A percentile compares a stretch with the other conserved stretches of the same genome.
Conservation (phyloP, 1,284 basidiomycete species). For the Tremellales sp. region DNA sequence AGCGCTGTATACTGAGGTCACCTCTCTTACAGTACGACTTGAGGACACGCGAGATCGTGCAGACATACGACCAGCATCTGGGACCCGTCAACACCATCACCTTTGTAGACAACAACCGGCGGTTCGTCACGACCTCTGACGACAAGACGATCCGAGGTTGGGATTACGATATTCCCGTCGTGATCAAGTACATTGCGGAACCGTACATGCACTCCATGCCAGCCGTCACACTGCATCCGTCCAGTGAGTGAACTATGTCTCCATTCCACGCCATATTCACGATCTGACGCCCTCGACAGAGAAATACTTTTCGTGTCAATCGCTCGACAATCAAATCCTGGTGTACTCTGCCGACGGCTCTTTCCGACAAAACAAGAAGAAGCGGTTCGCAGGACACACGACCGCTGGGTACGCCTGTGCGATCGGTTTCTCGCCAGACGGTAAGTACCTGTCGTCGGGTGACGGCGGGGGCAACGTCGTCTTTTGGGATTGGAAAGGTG, state of each 20-base stretch:
- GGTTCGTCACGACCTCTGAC: conserved; percentile 97
- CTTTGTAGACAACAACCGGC: conserved; percentile 90
- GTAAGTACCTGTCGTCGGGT: conserved; percentile 90
- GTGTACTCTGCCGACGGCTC: conserved; percentile 89
- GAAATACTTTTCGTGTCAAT: conserved; percentile 96
- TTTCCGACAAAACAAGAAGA: conserved; percentile 97
- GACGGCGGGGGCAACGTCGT: conserved; percentile 92
- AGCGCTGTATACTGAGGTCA: not conserved
- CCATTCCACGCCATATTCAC: conserved; percentile 9
- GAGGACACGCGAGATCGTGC: conserved; percentile 84
- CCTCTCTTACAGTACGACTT: conserved; percentile 93
- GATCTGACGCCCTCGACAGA: conserved; percentile 52
- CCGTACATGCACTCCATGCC: conserved; percentile 99
- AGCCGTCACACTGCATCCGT: conserved; percentile 89
- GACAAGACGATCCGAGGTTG: conserved; percentile 99
- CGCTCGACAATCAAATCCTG: conserved; percentile 95
- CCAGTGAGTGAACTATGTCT: conserved; percentile 59
- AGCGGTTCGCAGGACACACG: conserved; percentile 94
- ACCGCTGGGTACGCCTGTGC: conserved; percentile 96
- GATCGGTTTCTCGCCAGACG: conserved; percentile 95
- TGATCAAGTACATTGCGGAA: conserved; percentile 99
- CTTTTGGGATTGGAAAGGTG: conserved; percentile 99
- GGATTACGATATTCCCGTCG: conserved; percentile 97
- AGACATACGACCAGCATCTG: conserved; percentile 98
- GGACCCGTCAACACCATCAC: conserved; percentile 98